Evolutionary conservation across 169 alveolate genomes (phyloP).

Genomic region (Toxoplasma gondii): DNA sequence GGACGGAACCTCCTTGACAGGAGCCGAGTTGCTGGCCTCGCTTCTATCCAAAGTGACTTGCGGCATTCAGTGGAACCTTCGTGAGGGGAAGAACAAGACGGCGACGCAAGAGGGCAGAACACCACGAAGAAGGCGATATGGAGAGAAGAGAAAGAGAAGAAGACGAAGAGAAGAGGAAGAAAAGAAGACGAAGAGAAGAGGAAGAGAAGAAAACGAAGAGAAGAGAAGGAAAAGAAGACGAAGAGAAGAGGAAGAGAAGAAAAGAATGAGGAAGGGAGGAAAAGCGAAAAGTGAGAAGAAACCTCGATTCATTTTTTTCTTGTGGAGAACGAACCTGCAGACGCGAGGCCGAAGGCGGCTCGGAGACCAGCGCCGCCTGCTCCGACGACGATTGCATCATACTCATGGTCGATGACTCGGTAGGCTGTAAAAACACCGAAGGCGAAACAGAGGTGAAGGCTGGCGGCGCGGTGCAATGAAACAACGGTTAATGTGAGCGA

Average conservation of each 20-base stretch:
- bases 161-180: not conserved
- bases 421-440: not conserved
- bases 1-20: no score
- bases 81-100: no score
- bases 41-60: no score
- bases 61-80: no score
- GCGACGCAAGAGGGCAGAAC: no score
- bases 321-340: slow-evolving; percentile 30
- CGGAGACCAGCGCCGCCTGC: slow-evolving; percentile 99
- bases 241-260: not conserved
- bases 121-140: no score
- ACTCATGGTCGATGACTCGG: slow-evolving; percentile 82
- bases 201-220: no score
- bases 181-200: not conserved
- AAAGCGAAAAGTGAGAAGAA: not conserved
- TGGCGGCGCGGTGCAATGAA: not conserved
- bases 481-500: not conserved
- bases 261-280: not conserved
- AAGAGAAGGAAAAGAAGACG: not conserved
- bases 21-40: no score
- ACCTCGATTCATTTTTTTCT: not conserved
- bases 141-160: not conserved
- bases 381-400: slow-evolving; percentile 98
- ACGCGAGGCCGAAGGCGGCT: slow-evolving; percentile 94
- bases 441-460: no score